Conservation (phyloP, 345 rosid genomes). For the Eucalyptus caleyi region DNA sequence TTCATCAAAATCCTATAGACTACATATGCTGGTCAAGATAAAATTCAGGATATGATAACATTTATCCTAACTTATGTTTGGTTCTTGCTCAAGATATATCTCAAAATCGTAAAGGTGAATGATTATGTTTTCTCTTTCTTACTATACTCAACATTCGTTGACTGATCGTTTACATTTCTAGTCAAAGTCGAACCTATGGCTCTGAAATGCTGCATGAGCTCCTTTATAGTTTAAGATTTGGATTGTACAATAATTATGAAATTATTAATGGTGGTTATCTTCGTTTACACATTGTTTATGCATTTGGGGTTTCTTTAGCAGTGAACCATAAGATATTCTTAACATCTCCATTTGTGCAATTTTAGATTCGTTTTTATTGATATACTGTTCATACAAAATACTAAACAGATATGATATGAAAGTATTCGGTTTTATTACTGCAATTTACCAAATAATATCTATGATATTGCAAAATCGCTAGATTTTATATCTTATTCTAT, state of each 20-base stretch:
- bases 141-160: not conserved
- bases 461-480: not conserved
- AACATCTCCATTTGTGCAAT: not conserved
- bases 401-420: not conserved
- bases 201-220: not conserved
- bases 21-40: too few relatives aligned
- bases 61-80: too few relatives aligned
- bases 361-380: not conserved
- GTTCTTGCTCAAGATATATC: not conserved
- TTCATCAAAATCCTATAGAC: not conserved
- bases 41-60: too few relatives aligned
- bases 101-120: not conserved
- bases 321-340: not conserved
- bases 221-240: too few relatives aligned
- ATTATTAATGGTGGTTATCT: not conserved
- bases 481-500: not conserved
- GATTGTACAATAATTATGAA: not conserved
- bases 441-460: not conserved
- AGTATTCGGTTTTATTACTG: not conserved
- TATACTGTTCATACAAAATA: too few relatives aligned
- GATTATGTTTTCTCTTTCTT: not conserved
- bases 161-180: not conserved
- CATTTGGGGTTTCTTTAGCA: not conserved
- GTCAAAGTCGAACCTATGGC: not conserved
- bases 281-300: not conserved